Evolutionary conservation across 176 grass and related monocot genomes (phyloP), one percentile per base, ranked within the genome.

Genomic region (Cenchrus purpureus): DNA sequence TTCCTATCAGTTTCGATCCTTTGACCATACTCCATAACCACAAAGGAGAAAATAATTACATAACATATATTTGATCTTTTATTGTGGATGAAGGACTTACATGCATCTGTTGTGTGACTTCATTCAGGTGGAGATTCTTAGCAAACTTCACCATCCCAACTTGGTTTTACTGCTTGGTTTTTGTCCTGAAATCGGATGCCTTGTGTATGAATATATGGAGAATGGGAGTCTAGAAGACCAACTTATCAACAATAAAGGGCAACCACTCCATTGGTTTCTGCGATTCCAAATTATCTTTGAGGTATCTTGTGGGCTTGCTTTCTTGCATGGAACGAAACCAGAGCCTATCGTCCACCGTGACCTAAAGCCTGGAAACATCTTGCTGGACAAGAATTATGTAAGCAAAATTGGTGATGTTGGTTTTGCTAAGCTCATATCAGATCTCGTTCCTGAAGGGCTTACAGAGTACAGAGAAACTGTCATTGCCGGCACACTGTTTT

Each of bases 331-430:
- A 63, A 85, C 87, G 11, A 98, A 95, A 65, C 95, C 95, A 0
- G 92, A 98, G 65, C 91, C 95, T 17, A 93, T 98, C 37, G 95
- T 98, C 75, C 95, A 98, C 57, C 95, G 95, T 79, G 95, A 98
- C 87, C 82, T 95, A 22, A 98, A 98, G 79, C 95, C 95, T 22
- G 95, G 87, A 54, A 98, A 98, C 74, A 98, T 98, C 78, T 88
- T 98, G 66, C 80, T 98, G 66, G 91, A 98, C 84, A 86, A 86
- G 59, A 95, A 98, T 60, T 95, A 84, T 65, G 91, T 85, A 44
- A 91, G 92, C 80, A 98, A 98, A 82, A 98, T 98, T 82, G 95
- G 92, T 7, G 95, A 98, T 51, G 95, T 95, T 34, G 95, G 95
- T 80, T 87, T 91, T 16, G 91, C 92, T 5, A 98, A 93, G 79